Evolutionary conservation across 108 stramenopile genomes (phyloP).

Genomic region (Fistulifera solaris): DNA sequence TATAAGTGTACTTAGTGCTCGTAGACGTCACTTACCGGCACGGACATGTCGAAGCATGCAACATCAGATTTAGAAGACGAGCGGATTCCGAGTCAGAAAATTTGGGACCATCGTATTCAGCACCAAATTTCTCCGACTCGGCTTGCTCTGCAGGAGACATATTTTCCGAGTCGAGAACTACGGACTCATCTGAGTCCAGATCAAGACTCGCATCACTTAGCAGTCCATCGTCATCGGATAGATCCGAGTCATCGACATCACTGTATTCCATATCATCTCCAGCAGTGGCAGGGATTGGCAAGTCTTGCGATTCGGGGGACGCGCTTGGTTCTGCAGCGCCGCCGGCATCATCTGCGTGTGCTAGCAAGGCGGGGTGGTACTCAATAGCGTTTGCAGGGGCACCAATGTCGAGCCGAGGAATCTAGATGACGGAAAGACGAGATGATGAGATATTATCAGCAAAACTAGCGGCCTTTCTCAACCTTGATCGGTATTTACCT

Average conservation of each 20-base stretch:
- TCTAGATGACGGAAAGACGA: constrained; percentile 14
- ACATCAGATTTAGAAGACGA: constrained; percentile 66
- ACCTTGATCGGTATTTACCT: constrained; percentile 23
- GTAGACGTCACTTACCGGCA: constrained; percentile 7
- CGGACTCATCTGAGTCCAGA: constrained; percentile 41
- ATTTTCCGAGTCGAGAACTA: constrained; percentile 33
- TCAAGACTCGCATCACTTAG: constrained; percentile 24
- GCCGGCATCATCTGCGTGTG: constrained; percentile 54
- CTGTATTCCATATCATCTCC: constrained; percentile 10
- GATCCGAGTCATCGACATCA: constrained; percentile 44
- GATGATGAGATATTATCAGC: neutral
- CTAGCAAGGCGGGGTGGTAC: constrained; percentile 83
- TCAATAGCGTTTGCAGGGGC: constrained; percentile 76
- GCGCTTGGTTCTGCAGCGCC: constrained; percentile 16
- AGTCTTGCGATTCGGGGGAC: constrained; percentile 9
- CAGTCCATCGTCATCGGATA: constrained; percentile 44
- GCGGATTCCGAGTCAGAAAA: constrained; percentile 51
- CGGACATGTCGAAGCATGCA: constrained; percentile 70
- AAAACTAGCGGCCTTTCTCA: neutral
- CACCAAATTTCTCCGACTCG: constrained; percentile 67
- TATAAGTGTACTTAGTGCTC: neutral
- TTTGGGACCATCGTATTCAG: constrained; percentile 57
- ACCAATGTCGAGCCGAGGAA: constrained; percentile 81
- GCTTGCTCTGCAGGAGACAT: constrained; percentile 53
- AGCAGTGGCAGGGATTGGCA: constrained; percentile 6